Percentiles rank a stretch among this genome's conserved stretches.
phyloP scores from a whole-genome alignment of 2,329 filamentous ascomycete genomes.

The Teratosphaeria viscida region DNA sequence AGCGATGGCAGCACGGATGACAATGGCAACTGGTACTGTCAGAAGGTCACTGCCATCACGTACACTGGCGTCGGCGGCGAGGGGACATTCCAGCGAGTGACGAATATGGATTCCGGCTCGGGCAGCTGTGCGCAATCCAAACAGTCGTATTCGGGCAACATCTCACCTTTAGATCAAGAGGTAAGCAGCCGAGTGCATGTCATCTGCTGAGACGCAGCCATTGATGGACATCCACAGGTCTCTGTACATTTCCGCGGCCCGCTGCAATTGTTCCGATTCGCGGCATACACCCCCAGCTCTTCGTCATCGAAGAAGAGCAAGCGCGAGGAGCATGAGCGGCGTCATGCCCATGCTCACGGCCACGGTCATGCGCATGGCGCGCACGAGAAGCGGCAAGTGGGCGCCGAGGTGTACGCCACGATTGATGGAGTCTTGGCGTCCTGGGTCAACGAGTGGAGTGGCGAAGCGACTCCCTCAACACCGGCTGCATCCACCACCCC shows the following conservation, averaged over 20 bases:
- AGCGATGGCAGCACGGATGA: conserved; percentile 20
- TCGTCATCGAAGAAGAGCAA: conserved; percentile 29
- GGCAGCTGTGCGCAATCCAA: conserved; percentile 45
- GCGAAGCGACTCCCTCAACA: conserved; percentile 13
- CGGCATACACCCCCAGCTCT: conserved; percentile 50
- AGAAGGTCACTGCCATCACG: conserved; percentile 54
- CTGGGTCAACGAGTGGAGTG: conserved; percentile 49
- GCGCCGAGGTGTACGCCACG: conserved; percentile 44
- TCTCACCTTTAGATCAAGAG: conserved; percentile 61
- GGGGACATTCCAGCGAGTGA: conserved; percentile 53
- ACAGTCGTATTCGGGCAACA: conserved; percentile 46
- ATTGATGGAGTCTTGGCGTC: conserved; percentile 49
- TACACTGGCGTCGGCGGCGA: conserved; percentile 44
- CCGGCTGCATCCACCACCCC: background rate
- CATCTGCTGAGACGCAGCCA: background rate
- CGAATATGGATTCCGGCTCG: conserved; percentile 45
- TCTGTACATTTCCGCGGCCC: conserved; percentile 66
- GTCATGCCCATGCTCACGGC: conserved; percentile 32
- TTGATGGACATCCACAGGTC: conserved; percentile 37
- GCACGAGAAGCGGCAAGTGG: conserved; percentile 34
- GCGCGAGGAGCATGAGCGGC: conserved; percentile 17
- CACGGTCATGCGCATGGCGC: conserved; percentile 35
- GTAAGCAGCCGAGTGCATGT: conserved; percentile 36
- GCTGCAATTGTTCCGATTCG: conserved; percentile 54
- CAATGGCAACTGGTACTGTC: conserved; percentile 56